Evolutionary conservation across 108 stramenopile species (phyloP).

Genomic region (Discostella pseudostelligera): DNA sequence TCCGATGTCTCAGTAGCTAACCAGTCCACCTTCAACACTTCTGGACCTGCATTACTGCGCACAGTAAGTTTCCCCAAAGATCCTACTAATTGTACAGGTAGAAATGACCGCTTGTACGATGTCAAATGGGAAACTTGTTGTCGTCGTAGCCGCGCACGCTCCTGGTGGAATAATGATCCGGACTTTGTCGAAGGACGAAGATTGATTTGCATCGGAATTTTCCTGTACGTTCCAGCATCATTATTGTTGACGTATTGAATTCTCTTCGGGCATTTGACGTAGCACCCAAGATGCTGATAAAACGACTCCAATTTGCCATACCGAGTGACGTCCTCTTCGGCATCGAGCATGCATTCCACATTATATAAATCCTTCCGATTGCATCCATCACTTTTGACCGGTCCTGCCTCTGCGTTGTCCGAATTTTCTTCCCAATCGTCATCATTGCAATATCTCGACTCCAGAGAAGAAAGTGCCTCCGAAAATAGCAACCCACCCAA

Average conservation of each 20-base stretch:
- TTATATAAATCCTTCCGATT: slow-evolving; percentile 22
- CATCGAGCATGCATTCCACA: slow-evolving; percentile 51
- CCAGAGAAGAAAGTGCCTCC: slow-evolving; percentile 47
- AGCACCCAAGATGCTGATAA: slow-evolving; percentile 59
- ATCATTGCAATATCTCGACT: slow-evolving; percentile 27
- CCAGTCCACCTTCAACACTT: slow-evolving; percentile 35
- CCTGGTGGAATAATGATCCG: not conserved
- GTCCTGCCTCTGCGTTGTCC: slow-evolving; percentile 14
- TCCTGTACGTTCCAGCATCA: slow-evolving; percentile 64
- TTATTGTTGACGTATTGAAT: slow-evolving; percentile 64
- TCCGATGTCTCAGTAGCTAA: slow-evolving; percentile 29
- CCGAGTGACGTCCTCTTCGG: slow-evolving; percentile 63
- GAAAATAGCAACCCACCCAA: slow-evolving; percentile 64
- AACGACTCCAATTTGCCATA: slow-evolving; percentile 61
- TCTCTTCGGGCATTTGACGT: slow-evolving; percentile 44
- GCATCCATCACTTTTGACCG: not conserved
- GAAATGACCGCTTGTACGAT: slow-evolving; percentile 21
- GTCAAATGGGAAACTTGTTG: slow-evolving; percentile 10
- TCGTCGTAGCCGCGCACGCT: slow-evolving; percentile 9
- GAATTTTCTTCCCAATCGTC: slow-evolving; percentile 4
- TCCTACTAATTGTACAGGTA: slow-evolving; percentile 39
- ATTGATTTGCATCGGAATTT: slow-evolving; percentile 60
- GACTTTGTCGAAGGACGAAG: slow-evolving; percentile 17
- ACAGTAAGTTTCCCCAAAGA: slow-evolving; percentile 28
- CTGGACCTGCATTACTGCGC: not conserved